A percentile compares a stretch with the other conserved stretches of the same genome.
These are phyloP conservation scores for Hypoxylon sp. DNA, from an alignment of 2,329 filamentous ascomycete genomes.

Conservation along the genomic window DNA sequence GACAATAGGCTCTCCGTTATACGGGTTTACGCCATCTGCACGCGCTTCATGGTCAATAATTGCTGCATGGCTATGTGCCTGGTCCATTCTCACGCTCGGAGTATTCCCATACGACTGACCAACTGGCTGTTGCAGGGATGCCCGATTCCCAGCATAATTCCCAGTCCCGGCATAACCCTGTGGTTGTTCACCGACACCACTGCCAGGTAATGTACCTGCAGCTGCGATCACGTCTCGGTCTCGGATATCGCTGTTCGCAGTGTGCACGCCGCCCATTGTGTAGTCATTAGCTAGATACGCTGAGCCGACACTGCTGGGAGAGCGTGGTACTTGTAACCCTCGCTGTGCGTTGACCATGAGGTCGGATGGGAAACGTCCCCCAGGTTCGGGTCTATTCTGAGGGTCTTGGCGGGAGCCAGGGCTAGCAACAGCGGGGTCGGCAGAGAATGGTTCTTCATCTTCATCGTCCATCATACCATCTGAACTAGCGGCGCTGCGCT, in stretches of 20 bases:
- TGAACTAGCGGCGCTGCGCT: slow-evolving; percentile 75
- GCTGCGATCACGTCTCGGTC: slow-evolving; percentile 74
- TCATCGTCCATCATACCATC: slow-evolving; percentile 85
- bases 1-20: slow-evolving; percentile 63
- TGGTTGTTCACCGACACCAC: slow-evolving; percentile 57
- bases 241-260: slow-evolving; percentile 46
- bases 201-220: slow-evolving; percentile 68
- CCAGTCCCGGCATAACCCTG: not conserved
- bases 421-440: slow-evolving; percentile 65
- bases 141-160: slow-evolving; percentile 44
- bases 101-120: slow-evolving; percentile 63
- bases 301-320: slow-evolving; percentile 86
- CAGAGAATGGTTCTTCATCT: slow-evolving; percentile 75
- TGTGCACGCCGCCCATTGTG: slow-evolving; percentile 42
- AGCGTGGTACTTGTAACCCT: slow-evolving; percentile 84
- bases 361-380: slow-evolving; percentile 97
- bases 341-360: slow-evolving; percentile 83
- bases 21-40: slow-evolving; percentile 71
- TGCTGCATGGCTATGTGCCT: slow-evolving; percentile 66
- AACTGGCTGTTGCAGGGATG: slow-evolving; percentile 44
- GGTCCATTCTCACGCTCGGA: slow-evolving; percentile 62
- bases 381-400: slow-evolving; percentile 83
- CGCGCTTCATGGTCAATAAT: slow-evolving; percentile 66
- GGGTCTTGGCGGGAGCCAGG: slow-evolving; percentile 66
- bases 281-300: slow-evolving; percentile 60